These are phyloP conservation scores for Trapa incisa DNA, from an alignment of 345 rosid species.

Conservation along the genomic window DNA sequence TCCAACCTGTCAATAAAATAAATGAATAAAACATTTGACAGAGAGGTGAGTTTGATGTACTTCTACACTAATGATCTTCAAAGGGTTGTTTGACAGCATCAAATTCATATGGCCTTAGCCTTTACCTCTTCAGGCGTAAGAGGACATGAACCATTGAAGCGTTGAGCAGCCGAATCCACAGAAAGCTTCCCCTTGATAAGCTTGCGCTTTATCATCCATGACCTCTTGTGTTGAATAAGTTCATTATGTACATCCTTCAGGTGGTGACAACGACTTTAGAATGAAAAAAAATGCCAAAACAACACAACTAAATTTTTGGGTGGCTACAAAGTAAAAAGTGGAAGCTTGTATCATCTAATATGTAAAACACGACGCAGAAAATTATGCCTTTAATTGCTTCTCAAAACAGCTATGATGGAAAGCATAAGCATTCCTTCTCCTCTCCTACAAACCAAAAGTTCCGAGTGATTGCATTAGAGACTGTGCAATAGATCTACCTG, in stretches of 20 bases:
- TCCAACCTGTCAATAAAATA: constrained; percentile 46
- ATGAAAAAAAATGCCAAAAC: neutral
- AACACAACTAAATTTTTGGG: neutral
- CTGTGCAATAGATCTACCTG: constrained; percentile 42
- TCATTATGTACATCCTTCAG: constrained; percentile 90
- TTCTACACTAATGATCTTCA: neutral
- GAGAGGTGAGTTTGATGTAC: neutral
- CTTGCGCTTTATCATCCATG: constrained; percentile 84
- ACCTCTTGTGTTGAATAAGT: constrained; percentile 87
- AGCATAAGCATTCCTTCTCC: neutral
- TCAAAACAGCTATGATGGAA: neutral
- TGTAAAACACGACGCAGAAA: neutral
- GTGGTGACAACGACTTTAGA: neutral
- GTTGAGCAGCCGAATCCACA: constrained; percentile 49
- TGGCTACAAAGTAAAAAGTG: neutral
- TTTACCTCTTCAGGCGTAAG: constrained; percentile 87
- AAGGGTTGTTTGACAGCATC: neutral
- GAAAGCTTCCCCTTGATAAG: constrained; percentile 66
- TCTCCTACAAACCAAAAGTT: neutral
- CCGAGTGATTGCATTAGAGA: neutral
- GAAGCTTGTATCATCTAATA: neutral
- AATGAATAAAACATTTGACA: constrained; percentile 4
- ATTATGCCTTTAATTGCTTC: neutral
- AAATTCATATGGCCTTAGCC: neutral
- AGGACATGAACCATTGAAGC: constrained; percentile 73